phyloP scores from a whole-genome alignment of 768 basidiomycete species.

The Amanita pseudoporphyria region DNA sequence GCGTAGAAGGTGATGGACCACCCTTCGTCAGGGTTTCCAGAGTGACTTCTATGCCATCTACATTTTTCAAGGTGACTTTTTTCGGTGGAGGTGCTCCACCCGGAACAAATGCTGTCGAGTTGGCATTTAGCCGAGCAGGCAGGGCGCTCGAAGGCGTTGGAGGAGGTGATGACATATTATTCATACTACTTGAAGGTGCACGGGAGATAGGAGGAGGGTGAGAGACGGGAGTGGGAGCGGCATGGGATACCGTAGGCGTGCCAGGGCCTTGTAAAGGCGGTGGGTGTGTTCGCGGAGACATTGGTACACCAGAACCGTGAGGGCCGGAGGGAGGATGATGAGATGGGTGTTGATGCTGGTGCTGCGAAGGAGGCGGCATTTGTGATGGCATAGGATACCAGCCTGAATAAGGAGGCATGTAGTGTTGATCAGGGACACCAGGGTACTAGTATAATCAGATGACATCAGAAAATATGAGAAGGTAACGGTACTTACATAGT shows the following conservation, averaged over 20 bases:
- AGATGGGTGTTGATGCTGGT: slow-evolving; percentile 35
- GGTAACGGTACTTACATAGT: slow-evolving; percentile 43
- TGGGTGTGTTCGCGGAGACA: slow-evolving; percentile 59
- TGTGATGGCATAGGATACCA: slow-evolving; percentile 35
- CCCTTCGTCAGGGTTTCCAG: slow-evolving; percentile 44
- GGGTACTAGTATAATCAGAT: slow-evolving; percentile 24
- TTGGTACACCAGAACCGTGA: slow-evolving; percentile 41
- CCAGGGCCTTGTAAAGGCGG: slow-evolving; percentile 48
- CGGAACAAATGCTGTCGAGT: slow-evolving; percentile 63
- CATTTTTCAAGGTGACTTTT: slow-evolving; percentile 48
- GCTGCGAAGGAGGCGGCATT: slow-evolving; percentile 18
- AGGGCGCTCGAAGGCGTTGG: slow-evolving; percentile 52
- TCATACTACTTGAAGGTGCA: slow-evolving; percentile 35
- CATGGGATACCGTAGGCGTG: slow-evolving; percentile 60
- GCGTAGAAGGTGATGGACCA: slow-evolving; percentile 29
- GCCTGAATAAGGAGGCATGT: slow-evolving; percentile 27
- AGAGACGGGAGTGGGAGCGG: slow-evolving; percentile 36
- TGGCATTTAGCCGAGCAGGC: slow-evolving; percentile 47
- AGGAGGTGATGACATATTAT: slow-evolving; percentile 51
- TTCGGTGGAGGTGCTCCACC: slow-evolving; percentile 25
- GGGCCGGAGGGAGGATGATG: slow-evolving; percentile 42
- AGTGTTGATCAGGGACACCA: slow-evolving; percentile 33
- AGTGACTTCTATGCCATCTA: slow-evolving; percentile 57
- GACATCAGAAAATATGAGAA: slow-evolving; percentile 6
- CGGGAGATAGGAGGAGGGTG: slow-evolving; percentile 39